phyloP scores from a whole-genome alignment of 495 filamentous ascomycete species.

The Xylaria cubensis region DNA sequence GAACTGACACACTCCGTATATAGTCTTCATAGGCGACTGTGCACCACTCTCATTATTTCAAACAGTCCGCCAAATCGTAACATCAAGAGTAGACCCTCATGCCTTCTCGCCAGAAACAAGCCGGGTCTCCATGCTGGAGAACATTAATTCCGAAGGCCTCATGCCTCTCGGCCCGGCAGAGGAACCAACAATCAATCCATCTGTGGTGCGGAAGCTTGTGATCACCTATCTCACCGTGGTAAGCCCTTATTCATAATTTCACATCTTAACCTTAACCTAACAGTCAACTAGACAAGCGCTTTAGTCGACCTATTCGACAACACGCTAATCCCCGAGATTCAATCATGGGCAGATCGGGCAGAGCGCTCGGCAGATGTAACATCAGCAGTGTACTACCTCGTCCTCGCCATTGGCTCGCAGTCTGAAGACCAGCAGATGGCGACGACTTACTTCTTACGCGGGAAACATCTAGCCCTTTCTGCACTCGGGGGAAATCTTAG shows the following conservation, averaged over 20 bases:
- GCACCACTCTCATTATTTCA: constrained; percentile 73
- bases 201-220: constrained; percentile 34
- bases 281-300: constrained; percentile 39
- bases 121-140: constrained; percentile 70
- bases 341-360: constrained; percentile 37
- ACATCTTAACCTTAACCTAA: neutral
- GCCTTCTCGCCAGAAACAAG: constrained; percentile 70
- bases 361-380: constrained; percentile 46
- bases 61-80: constrained; percentile 71
- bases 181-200: constrained; percentile 34
- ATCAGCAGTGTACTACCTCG: constrained; percentile 63
- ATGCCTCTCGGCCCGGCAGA: constrained; percentile 21
- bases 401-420: constrained; percentile 67
- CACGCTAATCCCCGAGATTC: constrained; percentile 39
- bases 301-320: constrained; percentile 51
- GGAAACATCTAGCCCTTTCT: constrained; percentile 60
- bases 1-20: neutral
- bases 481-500: constrained; percentile 63
- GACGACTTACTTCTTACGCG: constrained; percentile 62
- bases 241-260: constrained; percentile 8
- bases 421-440: constrained; percentile 57
- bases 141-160: constrained; percentile 35
- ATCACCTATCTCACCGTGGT: constrained; percentile 45
- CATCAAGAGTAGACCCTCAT: constrained; percentile 64
- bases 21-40: constrained; percentile 71